phyloP scores from a whole-genome alignment of 495 filamentous ascomycete species.

The Trichoderma orchidacearum region DNA sequence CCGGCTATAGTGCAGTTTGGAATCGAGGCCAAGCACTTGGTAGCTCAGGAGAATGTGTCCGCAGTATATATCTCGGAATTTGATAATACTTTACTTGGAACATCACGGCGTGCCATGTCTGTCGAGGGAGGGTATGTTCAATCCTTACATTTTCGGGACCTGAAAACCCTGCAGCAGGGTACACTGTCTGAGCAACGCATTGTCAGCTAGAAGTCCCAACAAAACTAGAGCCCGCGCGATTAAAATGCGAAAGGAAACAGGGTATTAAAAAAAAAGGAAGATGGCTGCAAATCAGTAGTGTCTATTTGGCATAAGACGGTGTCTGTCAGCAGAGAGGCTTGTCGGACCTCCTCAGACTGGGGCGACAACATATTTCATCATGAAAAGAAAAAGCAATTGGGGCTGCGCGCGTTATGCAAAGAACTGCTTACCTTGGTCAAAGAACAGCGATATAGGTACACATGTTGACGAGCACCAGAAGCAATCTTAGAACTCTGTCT shows the following conservation, averaged over 20 bases:
- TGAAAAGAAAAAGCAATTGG: slow-evolving; percentile 17
- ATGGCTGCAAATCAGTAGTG: slow-evolving; percentile 41
- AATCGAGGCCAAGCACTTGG: neutral
- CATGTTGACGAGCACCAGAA: neutral
- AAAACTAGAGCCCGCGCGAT: neutral
- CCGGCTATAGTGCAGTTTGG: neutral
- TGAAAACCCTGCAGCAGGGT: neutral
- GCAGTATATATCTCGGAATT: slow-evolving; percentile 1
- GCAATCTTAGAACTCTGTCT: neutral
- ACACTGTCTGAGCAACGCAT: neutral
- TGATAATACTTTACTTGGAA: slow-evolving; percentile 1
- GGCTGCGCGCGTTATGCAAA: neutral
- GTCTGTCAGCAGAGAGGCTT: slow-evolving; percentile 66
- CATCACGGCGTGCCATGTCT: neutral
- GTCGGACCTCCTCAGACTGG: slow-evolving; percentile 66
- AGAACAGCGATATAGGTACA: neutral
- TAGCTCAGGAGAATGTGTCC: neutral
- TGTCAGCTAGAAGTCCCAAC: neutral
- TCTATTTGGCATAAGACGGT: slow-evolving; percentile 82
- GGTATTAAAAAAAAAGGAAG: neutral
- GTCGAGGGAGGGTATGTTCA: neutral
- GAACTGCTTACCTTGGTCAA: neutral
- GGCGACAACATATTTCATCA: slow-evolving; percentile 88
- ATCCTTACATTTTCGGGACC: neutral
- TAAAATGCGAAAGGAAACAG: no score